Base-by-base conservation (phyloP, 208 protist species). In the Trypanosoma lewisi region DNA sequence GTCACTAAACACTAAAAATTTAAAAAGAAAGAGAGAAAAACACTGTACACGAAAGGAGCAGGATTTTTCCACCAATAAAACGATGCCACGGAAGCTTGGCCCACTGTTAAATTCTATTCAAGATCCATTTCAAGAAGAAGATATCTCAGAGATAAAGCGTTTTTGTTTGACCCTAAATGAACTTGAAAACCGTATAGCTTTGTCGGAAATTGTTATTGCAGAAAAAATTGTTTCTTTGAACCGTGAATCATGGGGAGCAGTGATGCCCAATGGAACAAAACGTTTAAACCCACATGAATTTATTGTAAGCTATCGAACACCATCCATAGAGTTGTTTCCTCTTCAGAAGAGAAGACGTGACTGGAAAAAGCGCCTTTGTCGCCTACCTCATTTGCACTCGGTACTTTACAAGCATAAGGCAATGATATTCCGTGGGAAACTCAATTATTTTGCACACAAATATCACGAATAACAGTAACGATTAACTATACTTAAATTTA, bases 271-370 rank as follows among this genome's bases (percentile, higher is more conserved):
- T 58, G 27, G 36, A 36, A 37, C 30, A 54, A 47, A 45, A 45
- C 4, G 21, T 49, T 23, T 7, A 17, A 37, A n/a, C 9, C 1
- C 16, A 36, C 0, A 50, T 19, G 34, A 49, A 50, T 25, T n/a
- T 23, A 21, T 25, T 49, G 12, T 37, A 50, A 9, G 14, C 0
- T 50, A 50, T 37, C 11, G 50, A 50, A 37, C 27, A 16, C 30
- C 27, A 17, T 6, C 27, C 30, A 27, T 62, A 4, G 41, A 62
- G 21, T 25, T 62, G 6, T 62, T 62, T 62, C 16, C 56, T 31
- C 56, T 62, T 36, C 56, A 62, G 34, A 62, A 50, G 45, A 23
- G 56, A 62, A 47, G 37, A 50, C 39, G 2, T 23, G n/a, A 4
- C 21, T 59, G n/a, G 9, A 41, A 30, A 59, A 39, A 21, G 5